phyloP scores from a whole-genome alignment of 2,329 filamentous ascomycete species.

The Colletotrichum aenigma region DNA sequence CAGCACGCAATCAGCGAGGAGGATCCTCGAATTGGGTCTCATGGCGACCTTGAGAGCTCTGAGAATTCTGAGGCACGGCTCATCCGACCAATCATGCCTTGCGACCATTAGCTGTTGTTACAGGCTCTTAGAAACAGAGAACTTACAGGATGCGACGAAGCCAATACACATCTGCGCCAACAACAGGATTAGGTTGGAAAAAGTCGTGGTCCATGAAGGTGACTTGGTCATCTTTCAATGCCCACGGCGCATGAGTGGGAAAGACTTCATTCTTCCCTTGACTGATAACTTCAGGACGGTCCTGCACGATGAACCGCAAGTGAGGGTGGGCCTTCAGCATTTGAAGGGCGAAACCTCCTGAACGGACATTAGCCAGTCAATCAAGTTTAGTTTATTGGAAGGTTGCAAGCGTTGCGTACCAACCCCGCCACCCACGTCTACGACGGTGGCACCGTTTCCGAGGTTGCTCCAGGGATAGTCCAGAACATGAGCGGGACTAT shows the following conservation, averaged over 20 bases:
- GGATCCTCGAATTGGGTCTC: slow-evolving; percentile 21
- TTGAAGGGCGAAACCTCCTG: slow-evolving; percentile 35
- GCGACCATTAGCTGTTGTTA: neutral
- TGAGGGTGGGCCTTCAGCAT: slow-evolving; percentile 28
- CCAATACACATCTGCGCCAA: slow-evolving; percentile 33
- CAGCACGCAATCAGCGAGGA: slow-evolving; percentile 36
- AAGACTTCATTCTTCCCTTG: slow-evolving; percentile 30
- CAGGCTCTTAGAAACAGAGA: neutral
- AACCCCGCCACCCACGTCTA: neutral
- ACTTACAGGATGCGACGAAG: slow-evolving; percentile 29
- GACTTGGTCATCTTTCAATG: slow-evolving; percentile 7
- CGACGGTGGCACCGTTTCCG: neutral
- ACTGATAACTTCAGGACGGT: slow-evolving; percentile 31
- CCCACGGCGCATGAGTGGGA: slow-evolving; percentile 29
- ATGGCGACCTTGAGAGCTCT: slow-evolving; percentile 8
- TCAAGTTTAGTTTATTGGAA: neutral
- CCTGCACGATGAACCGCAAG: slow-evolving; percentile 39
- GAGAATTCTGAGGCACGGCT: slow-evolving; percentile 33
- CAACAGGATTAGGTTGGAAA: slow-evolving; percentile 33
- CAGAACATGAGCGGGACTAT: neutral
- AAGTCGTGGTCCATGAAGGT: slow-evolving; percentile 33
- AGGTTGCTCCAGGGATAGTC: neutral
- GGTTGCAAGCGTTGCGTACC: neutral
- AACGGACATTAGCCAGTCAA: neutral
- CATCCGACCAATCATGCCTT: slow-evolving; percentile 38